Conservation (phyloP, 208 protist species). For the Sergeia podlipaevii region DNA sequence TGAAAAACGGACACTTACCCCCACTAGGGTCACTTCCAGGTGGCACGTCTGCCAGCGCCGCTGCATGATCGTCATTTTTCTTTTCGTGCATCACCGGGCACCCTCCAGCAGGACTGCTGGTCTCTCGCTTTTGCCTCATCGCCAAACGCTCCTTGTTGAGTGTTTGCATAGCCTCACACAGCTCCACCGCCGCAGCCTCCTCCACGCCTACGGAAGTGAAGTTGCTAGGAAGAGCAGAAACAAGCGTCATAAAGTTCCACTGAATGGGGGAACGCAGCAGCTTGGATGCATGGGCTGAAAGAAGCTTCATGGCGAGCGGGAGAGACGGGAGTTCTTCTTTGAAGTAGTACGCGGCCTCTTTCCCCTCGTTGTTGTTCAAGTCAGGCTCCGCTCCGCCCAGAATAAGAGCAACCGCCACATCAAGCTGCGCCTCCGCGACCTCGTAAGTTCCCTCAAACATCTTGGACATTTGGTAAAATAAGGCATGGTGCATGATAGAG, state of each 20-base stretch:
- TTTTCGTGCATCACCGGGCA: constrained; percentile 15
- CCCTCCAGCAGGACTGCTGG: constrained; percentile 4
- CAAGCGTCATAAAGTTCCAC: constrained; percentile 52
- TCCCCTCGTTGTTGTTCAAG: constrained; percentile 26
- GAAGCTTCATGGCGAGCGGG: constrained; percentile 13
- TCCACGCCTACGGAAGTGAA: constrained; percentile 21
- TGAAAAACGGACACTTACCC: constrained; percentile 51
- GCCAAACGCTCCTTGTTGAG: constrained; percentile 39
- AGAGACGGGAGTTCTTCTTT: constrained; percentile 31
- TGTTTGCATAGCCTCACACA: constrained; percentile 14
- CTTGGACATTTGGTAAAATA: constrained; percentile 51
- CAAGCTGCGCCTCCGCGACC: constrained; percentile 54
- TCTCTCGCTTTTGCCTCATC: neutral
- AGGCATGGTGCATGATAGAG: constrained; percentile 52
- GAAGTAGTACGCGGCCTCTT: constrained; percentile 24
- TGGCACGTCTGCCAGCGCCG: constrained; percentile 1
- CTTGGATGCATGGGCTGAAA: constrained; percentile 23
- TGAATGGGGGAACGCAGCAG: constrained; percentile 16
- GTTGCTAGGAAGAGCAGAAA: constrained; percentile 9
- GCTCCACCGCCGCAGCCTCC: constrained; percentile 11
- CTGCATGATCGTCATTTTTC: neutral
- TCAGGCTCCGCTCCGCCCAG: constrained; percentile 20
- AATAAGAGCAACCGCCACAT: constrained; percentile 49
- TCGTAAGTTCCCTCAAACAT: constrained; percentile 52
- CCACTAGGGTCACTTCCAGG: constrained; percentile 24